Evolutionary conservation across 306 rosid species (phyloP).

Genomic region (Ochetophila trinervis): DNA sequence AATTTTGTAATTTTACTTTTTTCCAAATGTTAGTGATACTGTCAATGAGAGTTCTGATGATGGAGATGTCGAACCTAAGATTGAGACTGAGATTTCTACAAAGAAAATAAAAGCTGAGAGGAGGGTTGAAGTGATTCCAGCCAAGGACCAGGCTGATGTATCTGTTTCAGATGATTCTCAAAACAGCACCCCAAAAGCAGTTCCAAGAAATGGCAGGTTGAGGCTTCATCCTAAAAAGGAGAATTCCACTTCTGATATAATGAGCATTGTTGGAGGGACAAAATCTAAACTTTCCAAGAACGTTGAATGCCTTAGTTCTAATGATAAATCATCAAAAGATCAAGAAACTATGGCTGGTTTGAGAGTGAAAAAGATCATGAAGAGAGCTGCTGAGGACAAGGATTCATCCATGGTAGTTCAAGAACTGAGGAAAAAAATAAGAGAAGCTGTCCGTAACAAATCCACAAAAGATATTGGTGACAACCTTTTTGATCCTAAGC

Average conservation of each 20-base stretch:
- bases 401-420: slow-evolving; percentile 75
- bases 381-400: slow-evolving; percentile 67
- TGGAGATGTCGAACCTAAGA: slow-evolving; percentile 44
- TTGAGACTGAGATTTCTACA: slow-evolving; percentile 32
- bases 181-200: slow-evolving; percentile 23
- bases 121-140: slow-evolving; percentile 28
- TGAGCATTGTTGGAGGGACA: slow-evolving; percentile 71
- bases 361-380: slow-evolving; percentile 95
- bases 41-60: slow-evolving; percentile 36
- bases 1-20: slow-evolving; percentile 4
- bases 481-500: slow-evolving; percentile 76
- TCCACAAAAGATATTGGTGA: slow-evolving; percentile 66
- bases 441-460: slow-evolving; percentile 79
- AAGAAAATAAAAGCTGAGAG: slow-evolving; percentile 54
- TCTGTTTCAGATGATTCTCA: slow-evolving; percentile 35
- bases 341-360: slow-evolving; percentile 60
- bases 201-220: slow-evolving; percentile 29
- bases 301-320: slow-evolving; percentile 30
- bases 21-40: slow-evolving; percentile 35
- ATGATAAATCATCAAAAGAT: slow-evolving; percentile 40
- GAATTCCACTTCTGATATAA: slow-evolving; percentile 44
- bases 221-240: slow-evolving; percentile 36
- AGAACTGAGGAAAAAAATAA: slow-evolving; percentile 76
- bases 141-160: slow-evolving; percentile 25
- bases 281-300: slow-evolving; percentile 51